These are phyloP conservation scores for Dendrobium huoshanense DNA, from an alignment of 106 monocot species.

Conservation along the genomic window DNA sequence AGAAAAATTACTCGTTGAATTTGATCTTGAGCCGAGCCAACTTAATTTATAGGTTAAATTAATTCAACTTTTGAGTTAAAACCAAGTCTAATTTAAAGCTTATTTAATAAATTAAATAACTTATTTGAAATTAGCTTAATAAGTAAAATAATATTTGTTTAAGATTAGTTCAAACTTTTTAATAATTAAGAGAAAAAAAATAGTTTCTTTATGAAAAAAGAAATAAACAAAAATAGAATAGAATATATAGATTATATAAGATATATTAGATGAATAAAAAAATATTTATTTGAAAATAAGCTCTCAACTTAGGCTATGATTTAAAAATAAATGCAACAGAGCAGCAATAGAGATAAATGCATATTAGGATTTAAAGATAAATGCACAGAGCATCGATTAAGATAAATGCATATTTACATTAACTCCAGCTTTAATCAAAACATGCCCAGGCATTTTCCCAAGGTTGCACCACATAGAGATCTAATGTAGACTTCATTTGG, in stretches of 20 bases:
- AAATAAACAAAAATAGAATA: not conserved
- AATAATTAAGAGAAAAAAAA: not conserved
- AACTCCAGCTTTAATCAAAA: not conserved
- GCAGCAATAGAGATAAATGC: too few relatives aligned
- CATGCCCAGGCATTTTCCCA: not conserved
- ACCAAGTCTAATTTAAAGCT: not conserved
- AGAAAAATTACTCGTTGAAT: not conserved
- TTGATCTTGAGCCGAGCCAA: not conserved
- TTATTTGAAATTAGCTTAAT: not conserved
- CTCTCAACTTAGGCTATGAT: not conserved
- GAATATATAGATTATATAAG: not conserved
- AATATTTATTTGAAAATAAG: not conserved
- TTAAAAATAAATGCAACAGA: too few relatives aligned
- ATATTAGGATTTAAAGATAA: not conserved
- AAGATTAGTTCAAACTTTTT: not conserved
- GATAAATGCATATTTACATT: not conserved
- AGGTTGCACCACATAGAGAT: not conserved
- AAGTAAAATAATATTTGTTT: not conserved
- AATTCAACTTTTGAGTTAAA: not conserved
- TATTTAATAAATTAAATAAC: not conserved
- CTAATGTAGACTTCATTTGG: not conserved
- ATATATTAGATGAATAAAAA: not conserved
- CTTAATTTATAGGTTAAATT: not conserved
- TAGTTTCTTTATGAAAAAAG: not conserved
- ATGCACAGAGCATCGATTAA: not conserved